phyloP scores from a whole-genome alignment of 1,139 yeast genomes.

The Kluyveromyces sp. region DNA sequence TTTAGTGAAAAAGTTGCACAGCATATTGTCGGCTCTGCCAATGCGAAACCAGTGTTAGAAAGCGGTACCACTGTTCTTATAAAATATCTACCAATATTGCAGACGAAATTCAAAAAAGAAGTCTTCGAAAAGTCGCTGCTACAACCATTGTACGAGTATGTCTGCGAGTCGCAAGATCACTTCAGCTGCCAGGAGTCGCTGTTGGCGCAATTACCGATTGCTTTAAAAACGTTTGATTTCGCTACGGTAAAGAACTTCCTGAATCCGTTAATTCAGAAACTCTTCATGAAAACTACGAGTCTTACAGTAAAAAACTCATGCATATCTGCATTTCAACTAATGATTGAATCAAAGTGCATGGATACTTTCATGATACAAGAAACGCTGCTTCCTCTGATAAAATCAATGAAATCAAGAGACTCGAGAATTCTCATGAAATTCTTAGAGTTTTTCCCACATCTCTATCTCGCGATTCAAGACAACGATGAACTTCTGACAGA shows the following conservation, averaged over 20 bases:
- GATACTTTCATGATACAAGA: constrained; percentile 71
- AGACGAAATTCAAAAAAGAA: constrained; percentile 41
- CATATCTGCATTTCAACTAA: constrained; percentile 52
- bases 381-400: constrained; percentile 68
- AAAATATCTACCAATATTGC: constrained; percentile 47
- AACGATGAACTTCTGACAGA: constrained; percentile 37
- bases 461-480: constrained; percentile 38
- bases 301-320: constrained; percentile 69
- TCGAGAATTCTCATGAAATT: constrained; percentile 55
- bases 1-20: constrained; percentile 69
- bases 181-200: constrained; percentile 48
- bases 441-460: constrained; percentile 44
- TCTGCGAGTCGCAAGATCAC: constrained; percentile 20
- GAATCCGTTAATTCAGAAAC: constrained; percentile 62
- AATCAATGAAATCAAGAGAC: constrained; percentile 71
- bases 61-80: constrained; percentile 50
- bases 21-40: constrained; percentile 28
- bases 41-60: constrained; percentile 38
- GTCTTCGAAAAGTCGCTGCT: constrained; percentile 39
- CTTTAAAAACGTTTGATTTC: constrained; percentile 53
- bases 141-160: constrained; percentile 26
- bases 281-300: constrained; percentile 78
- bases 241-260: constrained; percentile 66
- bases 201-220: constrained; percentile 40
- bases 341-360: constrained; percentile 53